Evolutionary conservation across 2,329 filamentous ascomycete genomes (phyloP), one percentile per base, ranked within the genome.

Genomic region (Tolypocladium guangdongense): DNA sequence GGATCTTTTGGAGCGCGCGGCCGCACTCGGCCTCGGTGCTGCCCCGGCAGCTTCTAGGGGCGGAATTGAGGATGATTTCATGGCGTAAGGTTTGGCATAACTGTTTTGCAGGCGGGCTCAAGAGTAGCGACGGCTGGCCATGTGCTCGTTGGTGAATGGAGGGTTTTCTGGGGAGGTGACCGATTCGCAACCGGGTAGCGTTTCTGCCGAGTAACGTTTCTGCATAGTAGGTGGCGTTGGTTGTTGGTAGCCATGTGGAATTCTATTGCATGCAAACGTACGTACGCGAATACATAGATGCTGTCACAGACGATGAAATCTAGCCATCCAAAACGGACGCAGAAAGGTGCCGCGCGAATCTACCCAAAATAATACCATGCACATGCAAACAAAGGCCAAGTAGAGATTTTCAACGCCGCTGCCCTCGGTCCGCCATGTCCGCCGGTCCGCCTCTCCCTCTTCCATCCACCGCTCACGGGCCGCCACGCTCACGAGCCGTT

Each of bases 11-110:
- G 71, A 73, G 48, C 71, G 72, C 58, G 68, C 73, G 37, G 70
- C 71, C 2, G 64, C 67, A 53, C 63, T 78, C 57, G 72, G 71
- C 20, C 59, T 77, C 52, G 68, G 66, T 3, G 52, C 56, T 20
- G 48, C 51, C 12, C 48, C 55, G 14, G 47, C 39, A 20, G 14
- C 39, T 12, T 50, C 45, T 2, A 52, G 51, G 33, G 62, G 61
- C 7, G 71, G 64, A 51, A 63, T 73, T 18, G 73, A 74, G 55
- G 73, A 76, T 43, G 68, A 73, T 55, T 76, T 75, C 20, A 75
- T 76, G 73, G 71, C 67, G 39, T 74, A 56, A 61, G 41, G 18
- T 30, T 30, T 30, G 16, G 7, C 3, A 11, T 2, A n/a, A 18
- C 10, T 27, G 22, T 12, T 24, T 6, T 30, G 18, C 14, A 30